Conservation (phyloP, 148 eudicot species). For the Amaranthus palmeri region DNA sequence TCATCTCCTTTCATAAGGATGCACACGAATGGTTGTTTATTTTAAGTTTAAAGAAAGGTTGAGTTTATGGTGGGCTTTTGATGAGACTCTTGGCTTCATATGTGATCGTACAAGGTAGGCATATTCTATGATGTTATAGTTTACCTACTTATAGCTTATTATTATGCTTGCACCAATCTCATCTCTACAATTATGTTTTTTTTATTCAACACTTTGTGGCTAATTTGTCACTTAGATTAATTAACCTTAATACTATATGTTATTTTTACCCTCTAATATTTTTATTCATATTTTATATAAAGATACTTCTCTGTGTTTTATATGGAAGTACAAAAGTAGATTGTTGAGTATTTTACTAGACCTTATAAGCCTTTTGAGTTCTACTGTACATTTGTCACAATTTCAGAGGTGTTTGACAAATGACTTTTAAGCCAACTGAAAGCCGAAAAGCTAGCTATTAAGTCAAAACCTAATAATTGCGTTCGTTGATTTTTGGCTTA, state of each 20-base stretch:
- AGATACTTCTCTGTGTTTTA: neutral
- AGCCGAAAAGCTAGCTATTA: no score
- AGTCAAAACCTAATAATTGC: no score
- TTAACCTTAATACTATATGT: slow-evolving; percentile 6
- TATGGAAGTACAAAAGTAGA: slow-evolving; percentile 7
- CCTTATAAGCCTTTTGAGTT: no score
- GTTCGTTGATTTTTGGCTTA: no score
- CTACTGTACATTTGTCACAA: neutral
- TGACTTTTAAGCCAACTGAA: no score
- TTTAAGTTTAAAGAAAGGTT: slow-evolving; percentile 3
- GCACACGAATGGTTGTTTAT: slow-evolving; percentile 18
- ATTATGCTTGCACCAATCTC: slow-evolving; percentile 10
- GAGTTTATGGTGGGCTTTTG: slow-evolving; percentile 15
- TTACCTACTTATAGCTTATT: slow-evolving; percentile 7
- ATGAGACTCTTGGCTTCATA: slow-evolving; percentile 13
- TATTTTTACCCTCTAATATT: neutral
- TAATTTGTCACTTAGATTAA: neutral
- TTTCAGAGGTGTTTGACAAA: neutral
- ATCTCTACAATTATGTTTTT: slow-evolving; percentile 8
- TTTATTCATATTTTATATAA: neutral
- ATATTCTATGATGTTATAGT: slow-evolving; percentile 17
- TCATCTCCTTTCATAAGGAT: slow-evolving; percentile 15
- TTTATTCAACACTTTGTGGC: slow-evolving; percentile 2
- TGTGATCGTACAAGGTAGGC: slow-evolving; percentile 12
- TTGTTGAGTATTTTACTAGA: neutral